Base-by-base conservation (phyloP, 495 filamentous ascomycete genomes). In the Penicillium malachiteum region DNA sequence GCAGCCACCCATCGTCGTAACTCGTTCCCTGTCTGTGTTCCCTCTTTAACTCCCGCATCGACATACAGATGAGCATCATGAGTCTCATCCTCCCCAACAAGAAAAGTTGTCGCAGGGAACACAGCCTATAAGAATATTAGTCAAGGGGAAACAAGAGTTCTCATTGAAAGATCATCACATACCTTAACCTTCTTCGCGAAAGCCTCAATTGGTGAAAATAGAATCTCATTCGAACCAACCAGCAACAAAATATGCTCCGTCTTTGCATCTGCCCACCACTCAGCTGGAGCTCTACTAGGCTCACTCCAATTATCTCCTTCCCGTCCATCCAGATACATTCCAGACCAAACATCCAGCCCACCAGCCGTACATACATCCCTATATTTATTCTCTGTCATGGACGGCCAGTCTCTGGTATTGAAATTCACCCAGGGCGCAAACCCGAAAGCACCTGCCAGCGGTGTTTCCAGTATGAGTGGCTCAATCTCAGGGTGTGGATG, bases 351-450 rank as follows among this genome's bases (percentile, higher is more conserved):
- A 3, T 56, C 48, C 37, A 79, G 63, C 0, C 56, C 52, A 0
- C 32, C 30, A 1, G 46, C 17, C 3, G 69, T 61, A 7, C 87
- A 63, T 34, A 77, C 48, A 65, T 88, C 85, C 59, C 74, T 80
- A 34, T 71, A 65, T 7, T 61, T 55, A 57, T 87, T 87, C 14
- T 55, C 56, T 5, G 60, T 50, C 43, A 78, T 68, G 10, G 77
- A 73, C 0, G 72, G 64, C 48, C 71, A 70, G 8, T 73, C 62
- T 0, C 62, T 60, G 21, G 21, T 26, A 26, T 4, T 26, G 54
- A 86, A 87, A 18, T 63, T 71, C 2, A 75, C 60, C 85, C 85
- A 88, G 0, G 85, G 83, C 14, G 74, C 75, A 37, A 82, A 73
- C 0, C 81, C 71, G 34, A 85, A 65, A 1, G 75, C 70, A 5